Evolutionary conservation across 2,329 filamentous ascomycete species (phyloP).

Genomic region (Ceratocystis destructans): DNA sequence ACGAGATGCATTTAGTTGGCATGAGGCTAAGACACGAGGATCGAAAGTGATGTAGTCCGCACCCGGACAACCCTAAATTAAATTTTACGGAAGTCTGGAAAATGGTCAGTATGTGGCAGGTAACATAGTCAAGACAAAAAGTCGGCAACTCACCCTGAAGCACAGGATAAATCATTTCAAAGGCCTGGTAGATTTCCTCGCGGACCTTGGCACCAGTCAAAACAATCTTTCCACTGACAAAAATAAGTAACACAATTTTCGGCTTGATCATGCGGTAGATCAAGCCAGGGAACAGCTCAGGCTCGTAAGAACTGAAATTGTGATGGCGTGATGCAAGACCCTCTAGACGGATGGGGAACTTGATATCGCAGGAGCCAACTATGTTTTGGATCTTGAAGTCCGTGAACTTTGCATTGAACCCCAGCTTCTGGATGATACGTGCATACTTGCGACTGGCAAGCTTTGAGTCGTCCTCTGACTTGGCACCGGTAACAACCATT

Average conservation of each 20-base stretch:
- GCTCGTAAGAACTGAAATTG: slow-evolving; percentile 98
- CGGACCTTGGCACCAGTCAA: slow-evolving; percentile 94
- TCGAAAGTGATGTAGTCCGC: not conserved
- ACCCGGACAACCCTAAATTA: slow-evolving; percentile 24
- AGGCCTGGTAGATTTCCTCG: slow-evolving; percentile 94
- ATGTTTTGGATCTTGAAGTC: slow-evolving; percentile 99
- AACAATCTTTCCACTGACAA: slow-evolving; percentile 93
- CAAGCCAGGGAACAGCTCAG: slow-evolving; percentile 93
- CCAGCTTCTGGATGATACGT: slow-evolving; percentile 98
- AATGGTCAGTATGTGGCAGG: slow-evolving; percentile 13
- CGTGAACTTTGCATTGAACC: slow-evolving; percentile 98
- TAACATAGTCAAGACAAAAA: slow-evolving; percentile 12
- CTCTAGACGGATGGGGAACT: slow-evolving; percentile 95
- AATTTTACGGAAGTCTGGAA: slow-evolving; percentile 45
- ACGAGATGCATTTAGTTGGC: no score
- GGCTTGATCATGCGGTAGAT: slow-evolving; percentile 99
- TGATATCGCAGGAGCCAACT: slow-evolving; percentile 96
- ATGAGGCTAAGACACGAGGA: not conserved
- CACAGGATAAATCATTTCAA: slow-evolving; percentile 95
- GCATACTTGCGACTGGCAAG: slow-evolving; percentile 95
- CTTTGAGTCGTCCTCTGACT: slow-evolving; percentile 95
- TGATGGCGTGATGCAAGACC: slow-evolving; percentile 93
- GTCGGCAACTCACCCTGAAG: slow-evolving; percentile 52
- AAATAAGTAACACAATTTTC: slow-evolving; percentile 83
- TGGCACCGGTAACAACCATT: slow-evolving; percentile 98